A percentile compares a stretch with the other conserved stretches of the same genome.
Evolutionary conservation across 345 rosid genomes (phyloP).

Genomic region (Toxicodendron radicans): DNA sequence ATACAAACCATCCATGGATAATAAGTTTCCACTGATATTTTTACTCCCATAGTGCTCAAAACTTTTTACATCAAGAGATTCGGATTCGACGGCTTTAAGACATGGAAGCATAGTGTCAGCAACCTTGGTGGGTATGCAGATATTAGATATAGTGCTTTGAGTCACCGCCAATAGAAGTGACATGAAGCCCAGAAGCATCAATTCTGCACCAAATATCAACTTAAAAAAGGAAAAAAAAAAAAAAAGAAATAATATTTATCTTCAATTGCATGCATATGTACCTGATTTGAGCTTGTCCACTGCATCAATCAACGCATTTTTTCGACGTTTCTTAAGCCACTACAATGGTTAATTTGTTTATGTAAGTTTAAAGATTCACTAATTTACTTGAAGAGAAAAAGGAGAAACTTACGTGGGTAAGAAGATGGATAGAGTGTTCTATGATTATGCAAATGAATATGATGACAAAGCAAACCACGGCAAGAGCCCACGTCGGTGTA

Average conservation of each 20-base stretch:
- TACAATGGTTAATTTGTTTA: background rate
- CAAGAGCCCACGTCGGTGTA: slow-evolving; percentile 44
- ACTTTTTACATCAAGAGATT: background rate
- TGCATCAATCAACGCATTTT: slow-evolving; percentile 23
- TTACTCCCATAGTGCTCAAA: background rate
- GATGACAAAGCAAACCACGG: slow-evolving; percentile 33
- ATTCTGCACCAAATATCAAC: slow-evolving; percentile 13
- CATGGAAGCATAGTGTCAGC: slow-evolving; percentile 32
- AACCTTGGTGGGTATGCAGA: slow-evolving; percentile 23
- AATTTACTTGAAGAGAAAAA: background rate
- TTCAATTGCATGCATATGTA: slow-evolving; percentile 1
- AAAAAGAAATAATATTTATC: background rate
- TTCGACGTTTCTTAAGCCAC: slow-evolving; percentile 25
- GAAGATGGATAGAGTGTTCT: slow-evolving; percentile 28
- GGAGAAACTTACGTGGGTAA: slow-evolving; percentile 21
- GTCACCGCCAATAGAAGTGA: slow-evolving; percentile 25
- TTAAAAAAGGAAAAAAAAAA: background rate
- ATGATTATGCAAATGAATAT: slow-evolving; percentile 29
- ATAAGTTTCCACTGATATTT: background rate
- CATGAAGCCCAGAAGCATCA: slow-evolving; percentile 30
- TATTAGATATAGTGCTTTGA: slow-evolving; percentile 9
- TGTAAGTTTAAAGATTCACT: background rate
- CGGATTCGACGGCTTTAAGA: background rate
- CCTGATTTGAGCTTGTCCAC: slow-evolving; percentile 29
- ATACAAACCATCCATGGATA: background rate